Conservation (phyloP, 2,329 filamentous ascomycete species). For the Spiromastix sp. region DNA sequence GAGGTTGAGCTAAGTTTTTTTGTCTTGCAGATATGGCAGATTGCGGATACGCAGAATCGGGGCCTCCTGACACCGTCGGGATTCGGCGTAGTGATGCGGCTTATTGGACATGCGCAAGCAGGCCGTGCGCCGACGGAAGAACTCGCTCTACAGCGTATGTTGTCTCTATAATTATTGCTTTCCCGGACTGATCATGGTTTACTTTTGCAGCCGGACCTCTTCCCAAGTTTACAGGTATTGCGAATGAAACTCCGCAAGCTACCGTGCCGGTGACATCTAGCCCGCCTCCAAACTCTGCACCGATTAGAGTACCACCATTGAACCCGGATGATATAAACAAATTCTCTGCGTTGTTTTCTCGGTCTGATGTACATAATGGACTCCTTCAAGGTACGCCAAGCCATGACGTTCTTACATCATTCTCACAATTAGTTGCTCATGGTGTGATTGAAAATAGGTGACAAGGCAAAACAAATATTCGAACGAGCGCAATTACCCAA, state of each 20-base stretch:
- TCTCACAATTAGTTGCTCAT: background rate
- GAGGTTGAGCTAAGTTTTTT: background rate
- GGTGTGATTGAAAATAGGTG: slow-evolving; percentile 40
- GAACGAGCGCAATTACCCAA: slow-evolving; percentile 85
- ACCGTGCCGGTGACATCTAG: slow-evolving; percentile 47
- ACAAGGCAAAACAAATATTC: slow-evolving; percentile 87
- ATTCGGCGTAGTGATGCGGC: slow-evolving; percentile 82
- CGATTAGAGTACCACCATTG: slow-evolving; percentile 79
- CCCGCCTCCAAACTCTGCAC: slow-evolving; percentile 40
- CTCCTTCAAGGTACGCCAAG: slow-evolving; percentile 53
- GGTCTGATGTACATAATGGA: slow-evolving; percentile 67
- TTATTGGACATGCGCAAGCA: slow-evolving; percentile 92
- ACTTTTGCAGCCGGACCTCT: slow-evolving; percentile 56
- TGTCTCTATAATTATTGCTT: background rate
- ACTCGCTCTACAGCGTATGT: slow-evolving; percentile 64
- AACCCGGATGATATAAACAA: slow-evolving; percentile 81
- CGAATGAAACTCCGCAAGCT: slow-evolving; percentile 36
- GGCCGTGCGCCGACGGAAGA: slow-evolving; percentile 71
- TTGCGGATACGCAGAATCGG: slow-evolving; percentile 92
- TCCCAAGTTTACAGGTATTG: slow-evolving; percentile 80
- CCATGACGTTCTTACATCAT: background rate
- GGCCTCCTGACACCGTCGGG: slow-evolving; percentile 86
- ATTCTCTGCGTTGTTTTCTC: slow-evolving; percentile 83
- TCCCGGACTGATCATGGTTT: background rate
- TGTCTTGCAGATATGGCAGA: slow-evolving; percentile 80